Base-by-base conservation (phyloP, 345 rosid species). In the Cardamine chenopodiifolia region DNA sequence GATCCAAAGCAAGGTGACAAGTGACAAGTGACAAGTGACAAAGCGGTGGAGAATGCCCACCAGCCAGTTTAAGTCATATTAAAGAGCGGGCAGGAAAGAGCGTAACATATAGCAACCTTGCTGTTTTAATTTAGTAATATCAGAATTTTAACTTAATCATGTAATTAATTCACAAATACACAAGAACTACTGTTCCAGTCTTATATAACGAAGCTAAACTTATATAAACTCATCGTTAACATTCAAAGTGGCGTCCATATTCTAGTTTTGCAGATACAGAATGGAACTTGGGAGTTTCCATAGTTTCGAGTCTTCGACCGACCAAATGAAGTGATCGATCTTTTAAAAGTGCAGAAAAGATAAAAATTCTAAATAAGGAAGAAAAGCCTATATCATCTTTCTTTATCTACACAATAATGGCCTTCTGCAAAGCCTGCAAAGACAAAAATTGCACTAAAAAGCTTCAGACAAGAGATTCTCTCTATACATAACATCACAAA, bases 341-440 rank as follows among this genome's bases (percentile, higher is more conserved):
- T 8, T 22, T 23, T 6, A 35, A 60, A 44, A 37, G 6, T 12
- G 63, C 2, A 0, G 64, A 37, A 60, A 59, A 2, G 42, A 58
- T 32, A 11, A 31, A 20, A 12, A 52, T n/a, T 17, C 55, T 62
- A 37, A 39, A 5, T 7, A 20, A 8, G n/a, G 17, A 39, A 62
- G 53, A 42, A 42, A 42, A 42, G 67, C 53, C 67, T 15, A 23
- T 62, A 23, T 62, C 66, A 39, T 62, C 53, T 62, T 62, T 25
- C 67, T 62, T 62, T 62, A 42, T 42, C 53, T 42, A 62, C 67
- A 62, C 67, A 62, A n/a, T 62, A 62, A 62, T 62, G 23, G 45
- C 53, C 53, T 62, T 62, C 52, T 42, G 67, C 67, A 62, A 32
- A 62, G 66, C 50, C 67, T 62, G 50, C 52, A 40, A 25, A 62